phyloP scores from a whole-genome alignment of 495 filamentous ascomycete species.

The Xylaria acuta region DNA sequence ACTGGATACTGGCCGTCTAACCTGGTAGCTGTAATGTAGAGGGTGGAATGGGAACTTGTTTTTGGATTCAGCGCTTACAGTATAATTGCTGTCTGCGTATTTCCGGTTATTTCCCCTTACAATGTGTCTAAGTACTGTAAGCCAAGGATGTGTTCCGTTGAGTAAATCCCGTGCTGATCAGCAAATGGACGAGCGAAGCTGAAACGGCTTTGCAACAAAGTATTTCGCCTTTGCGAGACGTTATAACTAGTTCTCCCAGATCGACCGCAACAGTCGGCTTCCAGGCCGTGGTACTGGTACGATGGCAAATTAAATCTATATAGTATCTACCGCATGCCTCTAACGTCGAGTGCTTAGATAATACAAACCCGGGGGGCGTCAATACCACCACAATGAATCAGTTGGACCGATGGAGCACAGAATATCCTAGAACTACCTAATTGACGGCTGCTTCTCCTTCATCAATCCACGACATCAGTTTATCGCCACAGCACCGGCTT shows the following conservation, averaged over 20 bases:
- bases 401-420: neutral
- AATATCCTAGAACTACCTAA: neutral
- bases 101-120: neutral
- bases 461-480: neutral
- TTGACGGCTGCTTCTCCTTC: neutral
- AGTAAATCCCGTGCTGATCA: neutral
- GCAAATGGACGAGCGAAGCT: neutral
- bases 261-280: neutral
- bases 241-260: neutral
- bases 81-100: neutral
- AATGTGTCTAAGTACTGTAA: neutral
- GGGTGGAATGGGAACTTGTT: neutral
- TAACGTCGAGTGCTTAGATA: neutral
- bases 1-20: neutral
- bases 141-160: neutral
- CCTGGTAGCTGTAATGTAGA: too few relatives aligned
- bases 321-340: neutral
- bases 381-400: neutral
- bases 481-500: neutral
- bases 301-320: neutral
- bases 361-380: neutral
- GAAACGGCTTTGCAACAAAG: neutral
- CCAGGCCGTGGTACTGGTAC: neutral
- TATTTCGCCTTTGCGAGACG: neutral
- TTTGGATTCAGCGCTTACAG: neutral